phyloP scores from a whole-genome alignment of 1,284 basidiomycete species.

The Limonomyces culmigenus region DNA sequence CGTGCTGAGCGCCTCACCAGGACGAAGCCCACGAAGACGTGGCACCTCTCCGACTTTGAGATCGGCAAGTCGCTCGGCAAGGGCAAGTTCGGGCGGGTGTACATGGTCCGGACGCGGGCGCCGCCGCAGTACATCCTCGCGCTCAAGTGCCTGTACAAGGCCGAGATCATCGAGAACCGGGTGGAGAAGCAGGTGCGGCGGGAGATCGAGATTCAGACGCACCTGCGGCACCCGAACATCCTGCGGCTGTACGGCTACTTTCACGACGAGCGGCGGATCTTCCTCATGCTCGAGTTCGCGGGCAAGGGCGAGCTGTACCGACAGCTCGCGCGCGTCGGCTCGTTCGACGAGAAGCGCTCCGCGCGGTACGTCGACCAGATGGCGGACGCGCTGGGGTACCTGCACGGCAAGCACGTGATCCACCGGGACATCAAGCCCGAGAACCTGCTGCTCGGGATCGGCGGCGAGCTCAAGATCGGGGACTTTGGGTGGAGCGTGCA shows the following conservation, averaged over 20 bases:
- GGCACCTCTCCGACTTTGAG: slow-evolving; percentile 78
- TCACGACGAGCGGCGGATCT: slow-evolving; percentile 96
- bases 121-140: slow-evolving; percentile 89
- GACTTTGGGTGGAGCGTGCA: slow-evolving; percentile 99
- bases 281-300: slow-evolving; percentile 94
- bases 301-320: slow-evolving; percentile 95
- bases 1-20: slow-evolving; percentile 16
- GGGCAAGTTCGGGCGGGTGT: slow-evolving; percentile 97
- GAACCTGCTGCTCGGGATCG: slow-evolving; percentile 87
- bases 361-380: slow-evolving; percentile 93
- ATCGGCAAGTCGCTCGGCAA: slow-evolving; percentile 94
- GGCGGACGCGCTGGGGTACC: slow-evolving; percentile 88
- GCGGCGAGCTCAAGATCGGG: slow-evolving; percentile 95
- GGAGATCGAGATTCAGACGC: slow-evolving; percentile 98
- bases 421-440: slow-evolving; percentile 99
- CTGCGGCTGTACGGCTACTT: slow-evolving; percentile 93
- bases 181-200: slow-evolving; percentile 90
- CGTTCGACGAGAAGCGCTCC: slow-evolving; percentile 78
- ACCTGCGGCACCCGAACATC: slow-evolving; percentile 91
- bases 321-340: slow-evolving; percentile 73
- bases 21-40: slow-evolving; percentile 58
- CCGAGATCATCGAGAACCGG: slow-evolving; percentile 76
- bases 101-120: slow-evolving; percentile 89
- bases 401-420: slow-evolving; percentile 94
- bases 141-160: slow-evolving; percentile 95